A percentile compares a stretch with the other conserved stretches of the same genome.
These are phyloP conservation scores for Acacia pycnantha DNA, from an alignment of 331 rosid species.

Conservation along the genomic window DNA sequence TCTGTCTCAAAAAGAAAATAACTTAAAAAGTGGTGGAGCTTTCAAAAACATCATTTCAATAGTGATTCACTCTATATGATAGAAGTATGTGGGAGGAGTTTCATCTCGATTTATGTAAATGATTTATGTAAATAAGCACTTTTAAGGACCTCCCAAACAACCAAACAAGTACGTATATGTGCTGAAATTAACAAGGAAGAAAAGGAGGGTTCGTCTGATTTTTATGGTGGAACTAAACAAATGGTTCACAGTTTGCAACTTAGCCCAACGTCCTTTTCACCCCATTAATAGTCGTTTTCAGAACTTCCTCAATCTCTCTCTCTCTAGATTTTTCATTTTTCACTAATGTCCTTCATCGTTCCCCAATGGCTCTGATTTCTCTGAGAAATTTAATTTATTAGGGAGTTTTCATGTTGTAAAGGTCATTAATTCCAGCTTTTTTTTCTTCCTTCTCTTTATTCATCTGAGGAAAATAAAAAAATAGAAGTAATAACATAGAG, in stretches of 20 bases:
- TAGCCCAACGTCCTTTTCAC: conserved; percentile 56
- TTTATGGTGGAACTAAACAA: conserved; percentile 12
- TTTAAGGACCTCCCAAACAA: no score
- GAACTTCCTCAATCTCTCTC: conserved; percentile 37
- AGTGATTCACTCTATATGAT: no score
- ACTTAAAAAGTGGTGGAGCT: not conserved
- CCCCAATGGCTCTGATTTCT: conserved; percentile 6
- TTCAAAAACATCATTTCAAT: no score
- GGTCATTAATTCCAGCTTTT: conserved; percentile 32
- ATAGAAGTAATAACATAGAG: conserved; percentile 9
- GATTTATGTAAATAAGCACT: no score
- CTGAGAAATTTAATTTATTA: conserved; percentile 1
- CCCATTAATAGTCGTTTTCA: conserved; percentile 50
- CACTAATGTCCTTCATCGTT: conserved; percentile 30
- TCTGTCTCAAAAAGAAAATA: not conserved
- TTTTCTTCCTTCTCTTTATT: conserved; percentile 26
- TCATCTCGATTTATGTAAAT: no score
- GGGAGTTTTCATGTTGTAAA: conserved; percentile 31
- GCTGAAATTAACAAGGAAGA: not conserved
- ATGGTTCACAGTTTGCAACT: conserved; percentile 30
- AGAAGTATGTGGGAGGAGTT: no score
- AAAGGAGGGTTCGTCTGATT: conserved; percentile 26
- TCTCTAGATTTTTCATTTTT: conserved; percentile 21
- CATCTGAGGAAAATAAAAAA: conserved; percentile 19
- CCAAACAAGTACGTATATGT: not conserved